These are phyloP conservation scores for Babjeviella inositovora DNA, from an alignment of 805 yeast genomes.

Conservation along the genomic window DNA sequence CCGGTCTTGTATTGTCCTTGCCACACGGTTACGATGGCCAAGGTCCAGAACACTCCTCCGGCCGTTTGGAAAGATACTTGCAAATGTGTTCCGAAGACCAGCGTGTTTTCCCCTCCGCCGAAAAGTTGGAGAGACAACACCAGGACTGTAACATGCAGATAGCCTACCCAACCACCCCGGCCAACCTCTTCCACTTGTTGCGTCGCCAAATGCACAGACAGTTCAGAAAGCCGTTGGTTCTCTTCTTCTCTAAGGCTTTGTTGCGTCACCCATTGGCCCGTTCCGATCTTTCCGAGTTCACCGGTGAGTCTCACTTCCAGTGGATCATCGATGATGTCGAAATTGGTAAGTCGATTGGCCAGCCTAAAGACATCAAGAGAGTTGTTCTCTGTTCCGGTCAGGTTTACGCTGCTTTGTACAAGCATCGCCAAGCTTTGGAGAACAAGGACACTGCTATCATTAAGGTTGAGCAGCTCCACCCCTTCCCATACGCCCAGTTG, in stretches of 20 bases:
- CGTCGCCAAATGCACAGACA: slow-evolving; percentile 99
- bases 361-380: slow-evolving; percentile 77
- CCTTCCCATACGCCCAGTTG: slow-evolving; percentile 95
- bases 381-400: slow-evolving; percentile 81
- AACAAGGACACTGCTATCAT: slow-evolving; percentile 79
- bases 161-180: slow-evolving; percentile 96
- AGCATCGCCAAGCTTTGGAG: slow-evolving; percentile 66
- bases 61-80: slow-evolving; percentile 92
- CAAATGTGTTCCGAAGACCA: slow-evolving; percentile 94
- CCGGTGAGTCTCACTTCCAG: slow-evolving; percentile 83
- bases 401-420: slow-evolving; percentile 83
- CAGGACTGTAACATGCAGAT: slow-evolving; percentile 98
- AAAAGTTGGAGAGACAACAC: slow-evolving; percentile 89
- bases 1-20: slow-evolving; percentile 85
- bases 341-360: slow-evolving; percentile 60
- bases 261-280: slow-evolving; percentile 97
- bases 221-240: slow-evolving; percentile 81
- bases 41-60: slow-evolving; percentile 99
- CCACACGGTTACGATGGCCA: slow-evolving; percentile 99
- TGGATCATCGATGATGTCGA: slow-evolving; percentile 93
- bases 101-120: slow-evolving; percentile 80
- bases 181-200: slow-evolving; percentile 87
- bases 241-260: slow-evolving; percentile 85
- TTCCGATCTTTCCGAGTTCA: slow-evolving; percentile 69
- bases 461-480: slow-evolving; percentile 89